These are phyloP conservation scores for Neospermospora avenae DNA, from an alignment of 2,329 filamentous ascomycete genomes.

Conservation along the genomic window DNA sequence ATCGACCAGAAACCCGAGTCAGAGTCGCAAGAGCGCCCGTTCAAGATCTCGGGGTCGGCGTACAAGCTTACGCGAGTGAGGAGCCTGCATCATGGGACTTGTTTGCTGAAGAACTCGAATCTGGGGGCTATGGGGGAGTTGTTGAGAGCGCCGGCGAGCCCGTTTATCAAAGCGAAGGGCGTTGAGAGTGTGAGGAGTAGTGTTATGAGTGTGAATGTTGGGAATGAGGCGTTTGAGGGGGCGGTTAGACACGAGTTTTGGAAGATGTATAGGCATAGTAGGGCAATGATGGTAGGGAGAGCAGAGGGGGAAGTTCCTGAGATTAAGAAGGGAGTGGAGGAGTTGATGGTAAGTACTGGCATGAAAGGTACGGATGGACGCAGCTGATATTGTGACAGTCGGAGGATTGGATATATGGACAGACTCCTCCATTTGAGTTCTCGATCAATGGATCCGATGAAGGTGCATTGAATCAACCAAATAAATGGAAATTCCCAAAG, in stretches of 20 bases:
- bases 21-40: conserved; percentile 29
- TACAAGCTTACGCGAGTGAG: conserved; percentile 85
- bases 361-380: not conserved
- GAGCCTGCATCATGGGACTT: conserved; percentile 90
- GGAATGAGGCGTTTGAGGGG: conserved; percentile 44
- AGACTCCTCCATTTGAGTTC: conserved; percentile 72
- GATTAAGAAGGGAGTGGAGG: conserved; percentile 59
- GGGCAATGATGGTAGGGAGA: conserved; percentile 32
- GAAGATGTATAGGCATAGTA: conserved; percentile 55
- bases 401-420: conserved; percentile 73
- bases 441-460: conserved; percentile 4
- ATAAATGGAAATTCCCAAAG: not conserved
- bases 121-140: conserved; percentile 65
- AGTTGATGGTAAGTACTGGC: conserved; percentile 51
- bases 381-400: conserved; percentile 44
- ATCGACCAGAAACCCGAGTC: conserved; percentile 46
- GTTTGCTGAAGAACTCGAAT: conserved; percentile 75
- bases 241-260: conserved; percentile 65
- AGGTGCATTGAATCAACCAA: not conserved
- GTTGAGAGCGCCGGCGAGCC: conserved; percentile 73
- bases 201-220: conserved; percentile 72
- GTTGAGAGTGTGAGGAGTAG: conserved; percentile 88
- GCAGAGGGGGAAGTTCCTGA: conserved; percentile 41
- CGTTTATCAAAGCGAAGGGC: conserved; percentile 75
- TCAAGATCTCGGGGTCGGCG: conserved; percentile 90